Evolutionary conservation across 176 grass and related monocot genomes (phyloP).

Genomic region (Carex cristatella): DNA sequence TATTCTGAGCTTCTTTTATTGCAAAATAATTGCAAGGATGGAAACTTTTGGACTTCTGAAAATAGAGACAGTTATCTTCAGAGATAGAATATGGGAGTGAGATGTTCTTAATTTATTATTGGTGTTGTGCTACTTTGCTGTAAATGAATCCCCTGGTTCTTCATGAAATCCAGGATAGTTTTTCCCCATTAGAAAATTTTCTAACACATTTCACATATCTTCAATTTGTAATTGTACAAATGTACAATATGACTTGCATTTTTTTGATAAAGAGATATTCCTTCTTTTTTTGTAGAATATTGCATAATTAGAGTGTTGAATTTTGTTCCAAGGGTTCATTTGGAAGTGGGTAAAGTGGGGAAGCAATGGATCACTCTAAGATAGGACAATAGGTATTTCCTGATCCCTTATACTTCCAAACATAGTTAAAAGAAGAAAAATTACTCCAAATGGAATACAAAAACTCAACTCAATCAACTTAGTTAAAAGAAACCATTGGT

Average conservation of each 20-base stretch:
- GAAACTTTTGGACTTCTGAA: slow-evolving; percentile 2
- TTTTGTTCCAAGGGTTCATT: neutral
- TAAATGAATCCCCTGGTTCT: slow-evolving; percentile 7
- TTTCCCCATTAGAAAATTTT: neutral
- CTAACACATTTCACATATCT: neutral
- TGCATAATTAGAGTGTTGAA: neutral
- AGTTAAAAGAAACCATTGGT: neutral
- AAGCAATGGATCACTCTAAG: neutral
- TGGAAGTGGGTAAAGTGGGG: neutral
- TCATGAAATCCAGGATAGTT: neutral
- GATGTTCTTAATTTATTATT: neutral
- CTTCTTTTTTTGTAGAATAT: neutral
- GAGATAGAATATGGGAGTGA: neutral
- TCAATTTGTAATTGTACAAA: slow-evolving; percentile 13
- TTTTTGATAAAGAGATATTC: neutral
- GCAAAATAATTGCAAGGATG: neutral
- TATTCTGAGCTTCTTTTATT: neutral
- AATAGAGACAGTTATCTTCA: neutral
- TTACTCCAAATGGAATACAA: neutral
- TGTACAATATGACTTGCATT: slow-evolving; percentile 8
- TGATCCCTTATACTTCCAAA: neutral
- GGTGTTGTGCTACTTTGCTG: neutral
- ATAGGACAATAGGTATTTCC: neutral
- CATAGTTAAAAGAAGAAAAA: neutral
- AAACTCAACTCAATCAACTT: neutral